Base-by-base conservation (phyloP, 306 rosid species). In the Inga laurina region DNA sequence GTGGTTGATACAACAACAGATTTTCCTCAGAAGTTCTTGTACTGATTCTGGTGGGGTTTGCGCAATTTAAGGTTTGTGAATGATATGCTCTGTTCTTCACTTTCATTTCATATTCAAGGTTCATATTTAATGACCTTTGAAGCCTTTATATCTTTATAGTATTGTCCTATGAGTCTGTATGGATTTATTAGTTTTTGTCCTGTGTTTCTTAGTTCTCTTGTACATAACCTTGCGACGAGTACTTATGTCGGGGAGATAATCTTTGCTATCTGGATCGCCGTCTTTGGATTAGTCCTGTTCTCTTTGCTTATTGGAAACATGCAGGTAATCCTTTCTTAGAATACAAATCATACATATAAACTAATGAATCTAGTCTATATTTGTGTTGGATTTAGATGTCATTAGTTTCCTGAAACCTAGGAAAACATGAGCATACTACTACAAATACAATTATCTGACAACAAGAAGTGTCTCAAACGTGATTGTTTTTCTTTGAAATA, bases 31-130 rank as follows among this genome's bases (percentile, higher is more conserved):
- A 93, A 95, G 78, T 84, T 95, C 78, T 89, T 85, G 70, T 93
- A 83, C 87, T 93, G 94, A 85, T 95, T 95, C 78, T 95, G 98
- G 96, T 95, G 99, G 99, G 99, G 98, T 85, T 86, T 95, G 59
- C 91, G 96, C 79, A 85, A 77, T 86, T 80, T 96, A 41, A 88
- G 99, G 97, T 96, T 51, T 8, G 90, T 75, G 41, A 37, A 59
- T 57, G n/a, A 44, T 82, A 68, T 62, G 71, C 41, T 82, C 19
- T 62, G 4, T 71, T 49, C 64, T 78, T 49, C 30, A 51, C 32
- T 66, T 43, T 34, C 35, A 61, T 22, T 61, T 24, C 41, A 14
- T 8, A 18, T 56, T 84, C 76, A 78, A 74, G 51, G 56, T 67
- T 57, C 70, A 49, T 7, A 76, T 74, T 66, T 32, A 57, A 56